These are phyloP conservation scores for Blyttiomyces sp. DNA, from an alignment of 371 early-diverging fungal species.

Conservation along the genomic window DNA sequence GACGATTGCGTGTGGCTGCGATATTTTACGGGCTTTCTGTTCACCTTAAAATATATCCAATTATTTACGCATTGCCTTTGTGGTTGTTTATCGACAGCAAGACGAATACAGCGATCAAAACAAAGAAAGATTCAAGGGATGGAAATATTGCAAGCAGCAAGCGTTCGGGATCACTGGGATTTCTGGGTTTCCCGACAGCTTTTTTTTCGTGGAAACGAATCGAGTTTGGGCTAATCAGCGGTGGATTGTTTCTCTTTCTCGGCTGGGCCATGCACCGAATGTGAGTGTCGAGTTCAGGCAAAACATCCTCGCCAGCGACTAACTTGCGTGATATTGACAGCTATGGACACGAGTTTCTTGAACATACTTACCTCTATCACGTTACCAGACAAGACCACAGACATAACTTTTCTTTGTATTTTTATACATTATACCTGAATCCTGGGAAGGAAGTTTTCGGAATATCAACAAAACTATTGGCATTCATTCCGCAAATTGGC, in stretches of 20 bases:
- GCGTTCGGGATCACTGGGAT: too few relatives aligned
- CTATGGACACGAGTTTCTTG: slow-evolving; percentile 82
- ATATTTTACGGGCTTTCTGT: slow-evolving; percentile 86
- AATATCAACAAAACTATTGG: slow-evolving; percentile 42
- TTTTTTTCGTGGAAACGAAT: slow-evolving; percentile 5
- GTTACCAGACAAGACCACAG: slow-evolving; percentile 93
- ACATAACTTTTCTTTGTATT: slow-evolving; percentile 97
- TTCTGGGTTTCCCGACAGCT: too few relatives aligned
- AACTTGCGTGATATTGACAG: slow-evolving; percentile 29
- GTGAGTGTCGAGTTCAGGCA: neutral
- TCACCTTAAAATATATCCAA: slow-evolving; percentile 95
- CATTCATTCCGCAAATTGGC: slow-evolving; percentile 75
- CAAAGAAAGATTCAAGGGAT: slow-evolving; percentile 7
- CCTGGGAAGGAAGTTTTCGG: neutral
- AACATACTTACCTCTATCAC: slow-evolving; percentile 93
- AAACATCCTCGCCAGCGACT: neutral
- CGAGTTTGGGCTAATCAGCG: slow-evolving; percentile 12
- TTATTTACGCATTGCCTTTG: slow-evolving; percentile 84
- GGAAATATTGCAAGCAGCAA: too few relatives aligned
- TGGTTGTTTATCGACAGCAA: slow-evolving; percentile 29
- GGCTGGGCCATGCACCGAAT: neutral
- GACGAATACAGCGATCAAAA: neutral
- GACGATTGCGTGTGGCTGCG: slow-evolving; percentile 57
- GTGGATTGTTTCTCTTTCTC: too few relatives aligned
- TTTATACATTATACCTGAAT: slow-evolving; percentile 85